Percentiles rank a stretch among this genome's conserved stretches.
phyloP scores from a whole-genome alignment of 257 asterid species.

The Solanum habrochaites region DNA sequence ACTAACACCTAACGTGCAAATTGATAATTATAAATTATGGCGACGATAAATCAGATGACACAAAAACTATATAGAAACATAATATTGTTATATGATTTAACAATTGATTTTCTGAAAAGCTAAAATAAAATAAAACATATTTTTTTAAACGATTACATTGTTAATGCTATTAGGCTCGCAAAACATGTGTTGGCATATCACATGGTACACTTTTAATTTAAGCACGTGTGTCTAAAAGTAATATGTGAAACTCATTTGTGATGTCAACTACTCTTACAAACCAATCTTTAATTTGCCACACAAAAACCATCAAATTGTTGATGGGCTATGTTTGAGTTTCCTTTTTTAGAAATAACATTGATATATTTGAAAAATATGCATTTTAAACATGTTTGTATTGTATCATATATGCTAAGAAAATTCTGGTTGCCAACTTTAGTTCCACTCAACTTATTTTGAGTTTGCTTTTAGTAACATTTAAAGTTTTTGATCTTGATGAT shows the following conservation, averaged over 20 bases:
- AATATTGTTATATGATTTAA: too few species aligned
- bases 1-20: too few species aligned
- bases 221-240: background rate
- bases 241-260: background rate
- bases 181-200: background rate
- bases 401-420: background rate
- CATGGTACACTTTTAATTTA: background rate
- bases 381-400: background rate
- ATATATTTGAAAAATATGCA: background rate
- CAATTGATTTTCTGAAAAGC: background rate
- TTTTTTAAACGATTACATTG: background rate
- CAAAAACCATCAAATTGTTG: background rate
- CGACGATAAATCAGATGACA: background rate
- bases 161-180: background rate
- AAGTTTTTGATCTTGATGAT: background rate
- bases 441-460: background rate
- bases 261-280: background rate
- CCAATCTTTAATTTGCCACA: background rate
- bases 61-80: background rate
- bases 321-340: background rate
- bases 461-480: background rate
- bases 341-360: background rate
- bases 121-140: too few species aligned
- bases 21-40: too few species aligned
- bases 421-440: background rate